Percentiles rank a stretch among this genome's conserved stretches.
These are phyloP conservation scores for Plasmodium berghei DNA, from an alignment of 169 alveolate genomes.

Conservation along the genomic window DNA sequence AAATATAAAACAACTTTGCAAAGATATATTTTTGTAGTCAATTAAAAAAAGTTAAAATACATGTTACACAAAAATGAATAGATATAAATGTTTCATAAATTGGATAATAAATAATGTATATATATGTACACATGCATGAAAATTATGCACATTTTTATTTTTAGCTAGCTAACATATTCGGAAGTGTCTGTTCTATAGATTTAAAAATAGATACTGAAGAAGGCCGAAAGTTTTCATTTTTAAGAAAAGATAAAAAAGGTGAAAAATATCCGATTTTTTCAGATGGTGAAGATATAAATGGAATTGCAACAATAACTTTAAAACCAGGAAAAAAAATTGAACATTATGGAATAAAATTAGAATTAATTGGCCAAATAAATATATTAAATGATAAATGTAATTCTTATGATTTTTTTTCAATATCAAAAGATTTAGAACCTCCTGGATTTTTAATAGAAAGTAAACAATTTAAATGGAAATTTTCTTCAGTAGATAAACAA, in stretches of 20 bases:
- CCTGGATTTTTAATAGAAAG: conserved; percentile 95
- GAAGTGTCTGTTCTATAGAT: conserved; percentile 84
- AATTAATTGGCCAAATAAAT: conserved; percentile 97
- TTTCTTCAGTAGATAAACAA: conserved; percentile 96
- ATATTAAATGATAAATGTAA: conserved; percentile 91
- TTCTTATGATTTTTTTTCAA: conserved; percentile 95
- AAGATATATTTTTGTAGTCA: no score
- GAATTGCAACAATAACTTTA: conserved; percentile 91
- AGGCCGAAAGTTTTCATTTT: conserved; percentile 79
- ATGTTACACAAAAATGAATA: no score
- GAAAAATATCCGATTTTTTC: conserved; percentile 89
- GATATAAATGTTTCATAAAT: no score
- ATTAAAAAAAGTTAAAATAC: no score
- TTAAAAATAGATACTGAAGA: conserved; percentile 83
- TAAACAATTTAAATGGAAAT: conserved; percentile 93
- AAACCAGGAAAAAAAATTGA: conserved; percentile 96
- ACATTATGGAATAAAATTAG: conserved; percentile 98
- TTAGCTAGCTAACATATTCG: conserved; percentile 86
- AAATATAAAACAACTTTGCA: no score
- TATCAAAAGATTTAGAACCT: conserved; percentile 97
- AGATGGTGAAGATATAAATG: conserved; percentile 93
- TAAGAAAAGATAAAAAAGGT: conserved; percentile 85
- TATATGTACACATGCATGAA: not conserved
- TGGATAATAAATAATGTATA: no score
- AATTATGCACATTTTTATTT: not conserved